Conservation (phyloP, 495 filamentous ascomycete genomes). For the Entonaema liquescens region DNA sequence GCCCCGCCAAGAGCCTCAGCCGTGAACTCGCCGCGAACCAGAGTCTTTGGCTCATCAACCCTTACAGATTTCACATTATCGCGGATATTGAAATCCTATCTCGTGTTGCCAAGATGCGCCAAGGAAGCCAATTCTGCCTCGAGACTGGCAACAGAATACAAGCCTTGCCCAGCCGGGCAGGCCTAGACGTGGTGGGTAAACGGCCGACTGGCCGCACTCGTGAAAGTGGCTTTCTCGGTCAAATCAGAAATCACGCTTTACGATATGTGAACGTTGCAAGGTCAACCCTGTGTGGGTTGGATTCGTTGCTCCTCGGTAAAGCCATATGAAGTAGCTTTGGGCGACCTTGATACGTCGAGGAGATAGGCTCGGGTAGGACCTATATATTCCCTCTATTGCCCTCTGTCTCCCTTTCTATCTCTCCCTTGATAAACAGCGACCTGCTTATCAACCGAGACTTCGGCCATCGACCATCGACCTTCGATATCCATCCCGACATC, state of each 20-base stretch:
- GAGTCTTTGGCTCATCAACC: neutral
- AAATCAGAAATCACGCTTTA: constrained; percentile 22
- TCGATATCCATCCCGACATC: constrained; percentile 16
- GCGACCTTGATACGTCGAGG: neutral
- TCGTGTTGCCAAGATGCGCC: constrained; percentile 31
- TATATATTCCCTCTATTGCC: constrained; percentile 34
- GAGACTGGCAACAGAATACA: constrained; percentile 13
- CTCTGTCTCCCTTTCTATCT: neutral
- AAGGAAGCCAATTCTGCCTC: constrained; percentile 34
- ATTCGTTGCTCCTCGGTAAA: constrained; percentile 30
- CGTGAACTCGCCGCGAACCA: constrained; percentile 35
- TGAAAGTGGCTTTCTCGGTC: constrained; percentile 20
- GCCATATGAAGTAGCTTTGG: constrained; percentile 14
- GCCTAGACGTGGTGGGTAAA: constrained; percentile 20
- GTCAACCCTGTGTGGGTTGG: constrained; percentile 1
- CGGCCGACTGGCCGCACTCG: constrained; percentile 15
- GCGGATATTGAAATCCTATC: constrained; percentile 36
- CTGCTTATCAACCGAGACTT: neutral
- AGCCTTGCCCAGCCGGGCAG: constrained; percentile 21
- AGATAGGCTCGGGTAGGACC: constrained; percentile 20
- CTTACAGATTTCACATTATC: constrained; percentile 19
- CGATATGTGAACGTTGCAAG: constrained; percentile 12
- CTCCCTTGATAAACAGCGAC: constrained; percentile 19
- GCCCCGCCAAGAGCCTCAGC: constrained; percentile 42
- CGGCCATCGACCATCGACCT: constrained; percentile 6